These are phyloP conservation scores for Fusarium falciforme DNA, from an alignment of 2,329 filamentous ascomycete species.

Conservation along the genomic window DNA sequence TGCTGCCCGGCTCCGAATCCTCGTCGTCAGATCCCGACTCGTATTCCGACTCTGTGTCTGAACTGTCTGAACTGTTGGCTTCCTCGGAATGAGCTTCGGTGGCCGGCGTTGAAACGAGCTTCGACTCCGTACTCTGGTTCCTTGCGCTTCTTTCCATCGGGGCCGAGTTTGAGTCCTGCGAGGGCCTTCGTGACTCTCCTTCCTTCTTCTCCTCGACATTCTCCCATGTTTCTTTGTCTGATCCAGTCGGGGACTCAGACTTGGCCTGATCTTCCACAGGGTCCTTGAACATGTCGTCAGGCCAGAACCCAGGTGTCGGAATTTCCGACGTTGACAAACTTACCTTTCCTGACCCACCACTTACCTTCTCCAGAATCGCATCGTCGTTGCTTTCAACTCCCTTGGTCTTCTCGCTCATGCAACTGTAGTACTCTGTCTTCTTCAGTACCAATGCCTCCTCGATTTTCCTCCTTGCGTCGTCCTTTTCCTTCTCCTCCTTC, in stretches of 20 bases:
- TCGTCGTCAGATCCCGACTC: conserved; percentile 36
- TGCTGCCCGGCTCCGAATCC: conserved; percentile 39
- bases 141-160: conserved; percentile 18
- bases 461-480: conserved; percentile 42
- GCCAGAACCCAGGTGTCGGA: conserved; percentile 30
- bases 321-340: conserved; percentile 16
- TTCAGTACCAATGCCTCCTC: conserved; percentile 41
- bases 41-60: conserved; percentile 39
- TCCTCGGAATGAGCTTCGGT: conserved; percentile 25
- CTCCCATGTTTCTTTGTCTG: conserved; percentile 13
- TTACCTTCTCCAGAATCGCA: not conserved
- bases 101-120: conserved; percentile 27
- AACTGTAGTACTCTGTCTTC: conserved; percentile 35
- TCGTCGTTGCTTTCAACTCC: conserved; percentile 19
- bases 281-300: conserved; percentile 38
- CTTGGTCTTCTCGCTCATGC: conserved; percentile 30
- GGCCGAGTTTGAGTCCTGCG: conserved; percentile 7
- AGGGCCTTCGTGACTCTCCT: not conserved
- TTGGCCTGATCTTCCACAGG: conserved; percentile 17
- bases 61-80: conserved; percentile 25
- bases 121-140: conserved; percentile 20
- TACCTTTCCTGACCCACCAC: conserved; percentile 15
- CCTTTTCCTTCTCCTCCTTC: conserved; percentile 31
- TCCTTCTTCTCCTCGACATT: conserved; percentile 20
- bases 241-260: conserved; percentile 3